Evolutionary conservation across 768 basidiomycete species (phyloP), one percentile per base, ranked within the genome.

Genomic region (Suillus ampliporus): DNA sequence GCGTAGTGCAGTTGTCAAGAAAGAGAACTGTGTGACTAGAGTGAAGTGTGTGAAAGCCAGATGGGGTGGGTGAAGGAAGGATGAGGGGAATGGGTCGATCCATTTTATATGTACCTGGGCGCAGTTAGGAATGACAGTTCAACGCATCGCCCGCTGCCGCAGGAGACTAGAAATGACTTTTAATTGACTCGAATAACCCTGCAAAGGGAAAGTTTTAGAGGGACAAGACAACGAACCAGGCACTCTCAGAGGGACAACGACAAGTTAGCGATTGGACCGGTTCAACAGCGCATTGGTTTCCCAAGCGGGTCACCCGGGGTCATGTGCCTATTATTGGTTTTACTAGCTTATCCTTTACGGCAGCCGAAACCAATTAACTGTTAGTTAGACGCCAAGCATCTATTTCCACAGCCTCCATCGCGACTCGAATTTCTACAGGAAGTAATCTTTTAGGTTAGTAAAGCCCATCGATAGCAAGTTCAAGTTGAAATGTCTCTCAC

Each of bases 111-210:
- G 37, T 54, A 38, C 9, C 53, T 37, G 37, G 53, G 23, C 37
- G 37, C 23, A 26, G 23, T 26, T 23, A 21, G 19, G 28, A 51
- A 34, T 31, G 31, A 31, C 3, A 5, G 53, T 21, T 26, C 5
- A 26, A 38, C 14, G 37, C 53, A 54, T 54, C 5, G 53, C 53
- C 50, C 37, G 53, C 53, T 38, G 15, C 53, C 53, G 37, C 37
- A 34, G 34, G n/a, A 35, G n/a, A 35, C 31, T 6, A 17, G 35
- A 54, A 37, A 17, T n/a, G n/a, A n/a, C n/a, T 38, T 38, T 38
- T 6, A 38, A 26, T 54, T 54, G 37, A 38, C 2, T 54, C 17
- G 35, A 37, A 21, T 6, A 1, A 43, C 1, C 19, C 41, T 43
- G 7, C 4, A 43, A 43, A 43, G 17, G 41, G 41, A 43, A 19